Base-by-base conservation (phyloP, 257 asterid genomes). In the Solanum rostratum region DNA sequence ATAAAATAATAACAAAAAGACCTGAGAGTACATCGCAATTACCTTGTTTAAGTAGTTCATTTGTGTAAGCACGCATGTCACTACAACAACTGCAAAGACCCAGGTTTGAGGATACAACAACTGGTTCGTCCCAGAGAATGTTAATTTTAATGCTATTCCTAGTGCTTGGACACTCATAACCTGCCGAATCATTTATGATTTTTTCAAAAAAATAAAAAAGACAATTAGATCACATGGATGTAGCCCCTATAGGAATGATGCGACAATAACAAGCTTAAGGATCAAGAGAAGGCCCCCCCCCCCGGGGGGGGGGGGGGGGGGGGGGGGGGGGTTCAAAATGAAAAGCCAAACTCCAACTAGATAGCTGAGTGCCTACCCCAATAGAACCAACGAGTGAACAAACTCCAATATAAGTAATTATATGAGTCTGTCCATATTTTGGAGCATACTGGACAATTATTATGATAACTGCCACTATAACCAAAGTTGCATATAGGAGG, bases 121-220 rank as follows among this genome's bases (percentile, higher is more conserved):
- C 89, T 90, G 93, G 81, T 90, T 90, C 20, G 46, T 90, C 41
- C 93, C 93, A 9, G 86, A 86, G 16, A 90, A 70, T 29, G 93
- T 90, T 65, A 90, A 88, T 89, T 90, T 90, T 70, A 90, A 50
- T 15, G 93, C 90, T 63, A 90, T 90, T 49, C 93, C 93, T 49
- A 90, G 89, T 78, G 91, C 93, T 85, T 85, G 89, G 78, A 88
- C 93, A 76, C 93, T 84, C 93, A 90, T 90, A 50, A 90, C 93
- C 93, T 90, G 86, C 74, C 63, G 83, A 11, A 63, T 22, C 50
- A 24, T 79, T 76, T 80, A 24, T 10, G 10, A 30, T 43, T 70
- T 43, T 74, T 81, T 49, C 15, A 8, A 24, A 11, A 76, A 33
- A 33, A 33, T 33, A 0, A 33, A 29, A 41, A 50, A 24, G 16